Evolutionary conservation across 495 filamentous ascomycete genomes (phyloP).

Genomic region (Parachaetomium inaequale): DNA sequence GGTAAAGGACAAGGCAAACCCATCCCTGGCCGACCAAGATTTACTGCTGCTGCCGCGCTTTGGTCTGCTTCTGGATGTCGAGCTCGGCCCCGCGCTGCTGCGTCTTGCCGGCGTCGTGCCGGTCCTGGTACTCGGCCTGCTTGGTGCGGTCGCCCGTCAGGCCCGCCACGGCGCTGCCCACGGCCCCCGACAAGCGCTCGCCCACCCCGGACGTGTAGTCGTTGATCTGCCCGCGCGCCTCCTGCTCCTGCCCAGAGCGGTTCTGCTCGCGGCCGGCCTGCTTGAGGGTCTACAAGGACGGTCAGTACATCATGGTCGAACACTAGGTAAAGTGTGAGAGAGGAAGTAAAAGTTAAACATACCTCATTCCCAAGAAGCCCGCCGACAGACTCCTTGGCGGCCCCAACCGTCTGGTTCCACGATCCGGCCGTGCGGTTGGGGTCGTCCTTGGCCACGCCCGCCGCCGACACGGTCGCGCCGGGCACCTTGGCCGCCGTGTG

Average conservation of each 20-base stretch:
- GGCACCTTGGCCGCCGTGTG: constrained; percentile 70
- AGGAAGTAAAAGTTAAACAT: constrained; percentile 8
- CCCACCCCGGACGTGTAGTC: constrained; percentile 68
- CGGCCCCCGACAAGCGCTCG: constrained; percentile 67
- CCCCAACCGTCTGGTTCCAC: constrained; percentile 85
- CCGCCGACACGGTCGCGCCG: constrained; percentile 60
- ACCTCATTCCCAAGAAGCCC: constrained; percentile 70
- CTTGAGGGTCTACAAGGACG: constrained; percentile 53
- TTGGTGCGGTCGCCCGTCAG: constrained; percentile 65
- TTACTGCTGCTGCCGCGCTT: constrained; percentile 12
- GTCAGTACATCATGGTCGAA: not conserved
- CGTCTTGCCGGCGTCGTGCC: constrained; percentile 85
- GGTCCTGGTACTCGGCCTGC: constrained; percentile 56
- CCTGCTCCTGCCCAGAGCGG: constrained; percentile 69
- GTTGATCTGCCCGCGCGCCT: constrained; percentile 78
- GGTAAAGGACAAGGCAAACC: not conserved
- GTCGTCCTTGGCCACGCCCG: constrained; percentile 68
- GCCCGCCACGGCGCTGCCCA: constrained; percentile 66
- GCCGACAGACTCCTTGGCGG: constrained; percentile 79
- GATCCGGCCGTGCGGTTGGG: constrained; percentile 65
- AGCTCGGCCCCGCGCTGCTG: constrained; percentile 78
- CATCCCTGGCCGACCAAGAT: not conserved
- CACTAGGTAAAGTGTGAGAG: not conserved
- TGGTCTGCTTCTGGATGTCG: constrained; percentile 70
- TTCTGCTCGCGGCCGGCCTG: constrained; percentile 74